Evolutionary conservation across 2,329 filamentous ascomycete species (phyloP).

Genomic region (Pseudogymnoascus sp.): DNA sequence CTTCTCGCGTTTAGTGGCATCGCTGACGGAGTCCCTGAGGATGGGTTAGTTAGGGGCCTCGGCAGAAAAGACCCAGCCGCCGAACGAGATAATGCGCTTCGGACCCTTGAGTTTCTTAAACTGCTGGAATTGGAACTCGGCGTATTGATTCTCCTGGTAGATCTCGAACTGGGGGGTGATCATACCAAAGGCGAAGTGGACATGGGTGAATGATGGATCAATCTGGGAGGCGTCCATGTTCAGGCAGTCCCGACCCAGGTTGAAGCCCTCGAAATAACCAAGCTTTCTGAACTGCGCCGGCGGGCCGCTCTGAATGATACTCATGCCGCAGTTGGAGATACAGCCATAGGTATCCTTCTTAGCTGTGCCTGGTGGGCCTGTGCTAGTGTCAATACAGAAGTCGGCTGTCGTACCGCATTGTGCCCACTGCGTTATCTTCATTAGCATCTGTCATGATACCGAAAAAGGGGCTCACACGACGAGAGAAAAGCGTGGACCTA

Average conservation of each 20-base stretch:
- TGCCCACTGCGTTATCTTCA: constrained; percentile 26
- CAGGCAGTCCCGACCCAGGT: constrained; percentile 26
- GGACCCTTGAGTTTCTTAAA: constrained; percentile 25
- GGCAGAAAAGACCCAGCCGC: constrained; percentile 40
- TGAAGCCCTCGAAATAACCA: constrained; percentile 32
- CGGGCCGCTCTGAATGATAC: constrained; percentile 26
- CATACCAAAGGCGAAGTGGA: constrained; percentile 31
- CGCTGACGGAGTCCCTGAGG: constrained; percentile 29
- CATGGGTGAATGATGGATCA: constrained; percentile 20
- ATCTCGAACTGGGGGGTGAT: constrained; percentile 27
- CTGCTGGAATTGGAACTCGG: constrained; percentile 25
- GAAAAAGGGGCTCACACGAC: too few species aligned
- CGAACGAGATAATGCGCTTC: constrained; percentile 36
- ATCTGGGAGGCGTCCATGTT: constrained; percentile 23
- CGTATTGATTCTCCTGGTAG: constrained; percentile 18
- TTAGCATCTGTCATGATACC: not conserved
- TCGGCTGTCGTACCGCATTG: constrained; percentile 32
- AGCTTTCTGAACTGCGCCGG: constrained; percentile 17
- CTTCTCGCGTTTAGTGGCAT: constrained; percentile 26
- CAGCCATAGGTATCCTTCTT: constrained; percentile 29
- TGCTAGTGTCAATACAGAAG: constrained; percentile 27
- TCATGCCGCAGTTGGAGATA: constrained; percentile 36
- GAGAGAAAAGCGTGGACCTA: not conserved
- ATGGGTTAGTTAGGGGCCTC: constrained; percentile 30
- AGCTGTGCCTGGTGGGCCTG: constrained; percentile 29